Percentiles rank a stretch among this genome's conserved stretches.
Conservation (phyloP, 768 basidiomycete species). For the Psilocybe subaeruginosa region DNA sequence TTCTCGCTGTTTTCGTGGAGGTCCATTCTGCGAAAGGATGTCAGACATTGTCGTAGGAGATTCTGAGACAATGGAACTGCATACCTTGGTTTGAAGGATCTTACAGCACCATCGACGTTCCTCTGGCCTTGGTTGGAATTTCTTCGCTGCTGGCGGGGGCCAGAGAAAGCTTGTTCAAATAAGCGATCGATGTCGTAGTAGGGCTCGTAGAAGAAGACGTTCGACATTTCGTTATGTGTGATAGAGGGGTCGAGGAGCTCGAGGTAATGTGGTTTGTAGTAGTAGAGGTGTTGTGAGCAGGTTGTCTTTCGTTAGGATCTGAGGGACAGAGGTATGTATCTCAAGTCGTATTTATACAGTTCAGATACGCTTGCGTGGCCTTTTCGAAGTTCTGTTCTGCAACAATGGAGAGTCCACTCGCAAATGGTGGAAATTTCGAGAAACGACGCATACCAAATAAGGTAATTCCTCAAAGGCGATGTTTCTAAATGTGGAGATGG, state of each 20-base stretch:
- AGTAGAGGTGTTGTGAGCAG: background rate
- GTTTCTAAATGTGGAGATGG: too few species aligned
- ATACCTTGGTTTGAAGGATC: conserved; percentile 35
- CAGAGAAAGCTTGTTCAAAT: conserved; percentile 32
- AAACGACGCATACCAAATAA: background rate
- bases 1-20: conserved; percentile 49
- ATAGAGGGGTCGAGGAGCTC: too few species aligned
- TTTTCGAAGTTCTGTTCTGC: background rate
- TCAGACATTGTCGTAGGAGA: background rate
- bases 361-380: background rate
- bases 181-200: conserved; percentile 44
- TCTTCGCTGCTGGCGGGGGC: conserved; percentile 13
- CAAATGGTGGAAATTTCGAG: conserved; percentile 9
- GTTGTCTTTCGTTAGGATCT: background rate
- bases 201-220: conserved; percentile 35
- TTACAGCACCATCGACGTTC: conserved; percentile 18
- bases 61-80: background rate
- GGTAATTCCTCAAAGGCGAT: background rate
- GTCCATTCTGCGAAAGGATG: conserved; percentile 46
- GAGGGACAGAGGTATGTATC: background rate
- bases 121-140: conserved; percentile 10
- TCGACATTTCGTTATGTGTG: conserved; percentile 7
- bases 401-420: background rate
- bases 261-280: background rate
- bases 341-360: conserved; percentile 2